Evolutionary conservation across 805 yeast genomes (phyloP).

Genomic region (Phaffomyces thermotolerans): DNA sequence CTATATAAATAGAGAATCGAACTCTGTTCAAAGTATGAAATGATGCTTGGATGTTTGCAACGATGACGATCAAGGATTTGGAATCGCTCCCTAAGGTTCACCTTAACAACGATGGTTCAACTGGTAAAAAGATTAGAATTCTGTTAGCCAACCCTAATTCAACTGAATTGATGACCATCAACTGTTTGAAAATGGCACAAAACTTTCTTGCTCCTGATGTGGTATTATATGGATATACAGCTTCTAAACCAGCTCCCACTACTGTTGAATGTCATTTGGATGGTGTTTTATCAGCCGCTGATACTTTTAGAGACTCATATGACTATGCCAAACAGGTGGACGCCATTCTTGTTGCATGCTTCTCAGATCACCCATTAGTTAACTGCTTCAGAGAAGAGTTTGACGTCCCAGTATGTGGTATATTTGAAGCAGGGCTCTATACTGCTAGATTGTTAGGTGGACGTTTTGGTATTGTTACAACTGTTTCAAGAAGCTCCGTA

Average conservation of each 20-base stretch:
- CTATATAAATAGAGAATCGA: not conserved
- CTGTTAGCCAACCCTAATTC: slow-evolving; percentile 27
- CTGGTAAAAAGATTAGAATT: slow-evolving; percentile 15
- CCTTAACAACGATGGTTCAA: not conserved
- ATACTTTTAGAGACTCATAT: slow-evolving; percentile 25
- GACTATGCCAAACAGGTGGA: slow-evolving; percentile 23
- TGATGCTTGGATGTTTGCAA: not conserved
- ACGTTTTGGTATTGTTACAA: slow-evolving; percentile 27
- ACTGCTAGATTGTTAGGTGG: slow-evolving; percentile 28
- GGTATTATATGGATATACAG: slow-evolving; percentile 26
- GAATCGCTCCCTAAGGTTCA: slow-evolving; percentile 12
- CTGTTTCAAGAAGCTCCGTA: slow-evolving; percentile 25
- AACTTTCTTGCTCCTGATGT: slow-evolving; percentile 25
- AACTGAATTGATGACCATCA: slow-evolving; percentile 24
- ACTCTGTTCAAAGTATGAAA: not conserved
- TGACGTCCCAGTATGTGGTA: slow-evolving; percentile 28
- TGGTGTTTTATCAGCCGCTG: slow-evolving; percentile 28
- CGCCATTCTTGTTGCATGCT: slow-evolving; percentile 29
- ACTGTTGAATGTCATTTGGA: slow-evolving; percentile 30
- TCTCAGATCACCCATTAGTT: slow-evolving; percentile 29
- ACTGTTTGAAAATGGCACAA: slow-evolving; percentile 27
- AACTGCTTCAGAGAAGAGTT: slow-evolving; percentile 30
- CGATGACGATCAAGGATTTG: slow-evolving; percentile 9
- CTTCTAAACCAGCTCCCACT: slow-evolving; percentile 22
- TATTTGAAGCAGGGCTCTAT: slow-evolving; percentile 29